Percentiles rank a stretch among this genome's conserved stretches.
phyloP scores from a whole-genome alignment of 1,284 basidiomycete genomes.

The Irpex sp. region DNA sequence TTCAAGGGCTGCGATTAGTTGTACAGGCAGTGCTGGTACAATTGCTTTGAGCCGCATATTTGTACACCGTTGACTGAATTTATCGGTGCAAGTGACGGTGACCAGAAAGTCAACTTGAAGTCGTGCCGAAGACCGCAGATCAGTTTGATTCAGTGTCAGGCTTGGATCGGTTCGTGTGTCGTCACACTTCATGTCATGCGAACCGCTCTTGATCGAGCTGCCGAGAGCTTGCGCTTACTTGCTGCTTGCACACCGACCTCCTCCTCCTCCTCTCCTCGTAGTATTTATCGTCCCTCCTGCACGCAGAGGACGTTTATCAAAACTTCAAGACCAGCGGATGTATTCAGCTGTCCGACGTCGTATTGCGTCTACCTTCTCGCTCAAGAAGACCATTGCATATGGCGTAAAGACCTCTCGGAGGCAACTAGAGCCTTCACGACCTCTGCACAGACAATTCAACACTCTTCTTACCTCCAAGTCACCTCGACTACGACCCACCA shows the following conservation, averaged over 20 bases:
- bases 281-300: neutral
- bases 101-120: neutral
- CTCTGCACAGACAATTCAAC: slow-evolving; percentile 50
- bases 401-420: slow-evolving; percentile 36
- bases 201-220: neutral
- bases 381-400: slow-evolving; percentile 48
- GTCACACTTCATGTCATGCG: neutral
- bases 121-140: neutral
- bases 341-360: slow-evolving; percentile 40
- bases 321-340: slow-evolving; percentile 25
- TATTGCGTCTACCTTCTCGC: slow-evolving; percentile 28
- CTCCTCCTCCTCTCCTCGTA: no score
- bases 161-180: neutral
- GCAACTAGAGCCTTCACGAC: slow-evolving; percentile 32
- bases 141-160: neutral
- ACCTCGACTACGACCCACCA: slow-evolving; percentile 38
- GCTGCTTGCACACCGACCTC: no score
- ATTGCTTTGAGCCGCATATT: slow-evolving; percentile 22
- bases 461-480: slow-evolving; percentile 44
- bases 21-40: slow-evolving; percentile 19
- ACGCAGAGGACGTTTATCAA: neutral
- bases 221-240: neutral
- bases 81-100: no score
- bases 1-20: slow-evolving; percentile 30
- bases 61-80: neutral